Evolutionary conservation across 1,284 basidiomycete species (phyloP).

Genomic region (Trichosporon coremiiforme): DNA sequence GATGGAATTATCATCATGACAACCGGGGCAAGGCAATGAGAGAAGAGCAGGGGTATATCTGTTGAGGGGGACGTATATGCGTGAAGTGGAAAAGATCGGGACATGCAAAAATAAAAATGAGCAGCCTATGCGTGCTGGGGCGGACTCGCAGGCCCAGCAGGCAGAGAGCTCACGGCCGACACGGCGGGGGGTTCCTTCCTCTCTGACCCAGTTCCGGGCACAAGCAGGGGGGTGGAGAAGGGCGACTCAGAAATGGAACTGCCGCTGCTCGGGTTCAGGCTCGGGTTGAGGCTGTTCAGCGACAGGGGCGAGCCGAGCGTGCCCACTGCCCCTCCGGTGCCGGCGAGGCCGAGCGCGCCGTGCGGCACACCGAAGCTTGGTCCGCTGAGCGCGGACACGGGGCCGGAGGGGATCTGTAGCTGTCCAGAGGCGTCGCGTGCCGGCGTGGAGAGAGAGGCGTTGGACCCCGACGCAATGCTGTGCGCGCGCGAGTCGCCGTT

Average conservation of each 20-base stretch:
- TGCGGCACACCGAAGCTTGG: neutral
- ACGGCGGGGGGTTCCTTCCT: neutral
- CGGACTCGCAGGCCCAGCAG: neutral
- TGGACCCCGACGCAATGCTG: neutral
- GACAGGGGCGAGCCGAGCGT: neutral
- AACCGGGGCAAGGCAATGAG: neutral
- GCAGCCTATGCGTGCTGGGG: neutral
- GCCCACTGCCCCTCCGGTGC: neutral
- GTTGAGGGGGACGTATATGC: neutral
- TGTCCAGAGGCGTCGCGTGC: neutral
- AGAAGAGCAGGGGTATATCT: neutral
- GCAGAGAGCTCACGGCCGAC: neutral
- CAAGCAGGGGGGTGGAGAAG: neutral
- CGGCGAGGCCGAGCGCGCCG: neutral
- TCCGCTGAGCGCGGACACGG: constrained; percentile 7
- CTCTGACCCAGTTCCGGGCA: neutral
- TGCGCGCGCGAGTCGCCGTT: neutral
- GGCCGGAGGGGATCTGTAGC: constrained; percentile 1
- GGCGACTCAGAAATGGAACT: constrained; percentile 2
- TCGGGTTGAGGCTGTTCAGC: neutral
- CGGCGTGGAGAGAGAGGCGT: neutral
- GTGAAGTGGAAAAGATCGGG: no score
- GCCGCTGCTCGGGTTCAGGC: constrained; percentile 2
- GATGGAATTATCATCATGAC: constrained; percentile 17
- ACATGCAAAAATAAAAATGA: neutral